Evolutionary conservation across 805 yeast species (phyloP), one percentile per base, ranked within the genome.

Genomic region (Candida corydali): DNA sequence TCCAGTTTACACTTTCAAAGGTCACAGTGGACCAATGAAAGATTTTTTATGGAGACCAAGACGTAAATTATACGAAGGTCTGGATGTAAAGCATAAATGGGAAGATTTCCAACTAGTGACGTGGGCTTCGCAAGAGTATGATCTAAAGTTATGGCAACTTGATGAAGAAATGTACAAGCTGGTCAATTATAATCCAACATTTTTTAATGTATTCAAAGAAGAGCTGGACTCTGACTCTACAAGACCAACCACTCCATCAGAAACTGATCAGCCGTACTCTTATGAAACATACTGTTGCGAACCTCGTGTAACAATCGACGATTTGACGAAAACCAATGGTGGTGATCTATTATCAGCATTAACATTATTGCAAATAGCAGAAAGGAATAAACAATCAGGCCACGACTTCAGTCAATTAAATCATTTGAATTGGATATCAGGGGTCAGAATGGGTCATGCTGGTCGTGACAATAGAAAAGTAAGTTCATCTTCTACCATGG

Each of bases 361-460:
- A 52, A 51, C 63, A 1, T 49, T 54, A 18, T 63, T 51, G 34
- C 61, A 62, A 37, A 55, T 58, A 17, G 53, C 61, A 39, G 60
- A 63, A 53, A 58, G 48, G 51, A 62, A 42, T 54, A 67, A 54
- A 46, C 73, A 65, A 39, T 59, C 45, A 16, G 52, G 49, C 11
- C 41, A 44, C 23, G 39, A 43, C 55, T 63, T 50, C 39, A 68
- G 63, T 39, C 74, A 75, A 38, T 54, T 76, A 20, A 79, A 82
- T 47, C 95, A 86, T 52, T 63, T 91, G 42, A 80, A 83, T 44
- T 91, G 98, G 98, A 80, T 94, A 26, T 81, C 96, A 0, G 97
- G 98, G 35, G 95, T 91, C 6, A 70, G 88, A 39, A 76, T 91
- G 44, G 86, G 86, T 1, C 63, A 69, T 28, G 55, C 76, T 7